A percentile compares a stretch with the other conserved stretches of the same genome.
Evolutionary conservation across 805 yeast genomes (phyloP).

Genomic region (Priceomyces medius): DNA sequence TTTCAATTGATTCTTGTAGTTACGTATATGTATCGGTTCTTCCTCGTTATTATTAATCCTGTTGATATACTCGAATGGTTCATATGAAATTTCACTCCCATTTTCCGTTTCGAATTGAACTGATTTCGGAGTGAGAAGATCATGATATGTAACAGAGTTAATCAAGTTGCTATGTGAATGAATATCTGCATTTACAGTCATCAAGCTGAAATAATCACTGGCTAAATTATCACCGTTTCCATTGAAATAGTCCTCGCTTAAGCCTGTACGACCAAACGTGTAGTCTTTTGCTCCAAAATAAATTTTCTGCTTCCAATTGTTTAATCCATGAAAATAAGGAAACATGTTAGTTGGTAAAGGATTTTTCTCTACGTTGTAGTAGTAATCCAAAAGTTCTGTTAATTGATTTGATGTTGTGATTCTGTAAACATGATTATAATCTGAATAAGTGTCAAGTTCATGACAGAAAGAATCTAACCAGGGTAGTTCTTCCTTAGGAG

Average conservation of each 20-base stretch:
- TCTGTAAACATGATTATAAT: slow-evolving; percentile 6
- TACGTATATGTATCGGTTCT: slow-evolving; percentile 25
- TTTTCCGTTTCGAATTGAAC: slow-evolving; percentile 6
- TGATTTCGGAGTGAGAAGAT: slow-evolving; percentile 17
- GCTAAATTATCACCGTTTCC: background rate
- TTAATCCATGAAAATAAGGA: slow-evolving; percentile 37
- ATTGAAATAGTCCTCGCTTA: background rate
- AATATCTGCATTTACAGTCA: slow-evolving; percentile 12
- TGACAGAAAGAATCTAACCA: slow-evolving; percentile 5
- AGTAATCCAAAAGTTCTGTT: slow-evolving; percentile 15
- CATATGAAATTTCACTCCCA: slow-evolving; percentile 12
- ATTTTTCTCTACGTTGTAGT: slow-evolving; percentile 14
- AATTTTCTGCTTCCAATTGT: slow-evolving; percentile 24
- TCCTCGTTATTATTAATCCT: slow-evolving; percentile 1
- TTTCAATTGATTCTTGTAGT: slow-evolving; percentile 27
- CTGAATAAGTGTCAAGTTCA: background rate
- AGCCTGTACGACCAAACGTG: background rate
- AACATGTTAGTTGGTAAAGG: slow-evolving; percentile 20
- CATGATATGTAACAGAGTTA: slow-evolving; percentile 8
- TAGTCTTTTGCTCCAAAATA: slow-evolving; percentile 20
- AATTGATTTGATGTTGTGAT: slow-evolving; percentile 12
- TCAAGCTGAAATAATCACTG: slow-evolving; percentile 11
- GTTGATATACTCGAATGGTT: slow-evolving; percentile 10
- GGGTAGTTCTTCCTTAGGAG: background rate
- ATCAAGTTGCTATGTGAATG: slow-evolving; percentile 1